phyloP scores from a whole-genome alignment of 2,329 filamentous ascomycete species.

The Cladosporium sphaerospermum region DNA sequence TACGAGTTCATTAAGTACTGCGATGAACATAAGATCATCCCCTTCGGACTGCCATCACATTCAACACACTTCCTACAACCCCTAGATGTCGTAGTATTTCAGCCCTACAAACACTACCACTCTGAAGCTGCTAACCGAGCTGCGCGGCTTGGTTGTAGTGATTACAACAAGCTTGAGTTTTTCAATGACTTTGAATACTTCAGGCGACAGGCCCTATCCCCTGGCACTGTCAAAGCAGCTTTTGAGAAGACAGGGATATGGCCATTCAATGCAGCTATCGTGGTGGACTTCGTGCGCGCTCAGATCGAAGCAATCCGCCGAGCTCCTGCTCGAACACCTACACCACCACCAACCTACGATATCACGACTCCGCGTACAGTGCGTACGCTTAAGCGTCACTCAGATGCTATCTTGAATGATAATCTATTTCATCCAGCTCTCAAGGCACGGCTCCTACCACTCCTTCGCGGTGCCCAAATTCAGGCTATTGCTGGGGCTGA shows the following conservation, averaged over 20 bases:
- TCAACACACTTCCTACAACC: slow-evolving; percentile 11
- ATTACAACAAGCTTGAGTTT: slow-evolving; percentile 14
- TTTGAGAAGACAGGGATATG: slow-evolving; percentile 12
- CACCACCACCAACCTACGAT: background rate
- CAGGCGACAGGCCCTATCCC: slow-evolving; percentile 4
- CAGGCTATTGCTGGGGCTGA: background rate
- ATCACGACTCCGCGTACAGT: background rate
- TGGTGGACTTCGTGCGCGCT: background rate
- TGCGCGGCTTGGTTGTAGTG: slow-evolving; percentile 10
- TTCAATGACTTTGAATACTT: background rate
- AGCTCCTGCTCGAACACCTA: background rate
- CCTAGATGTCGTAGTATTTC: slow-evolving; percentile 16
- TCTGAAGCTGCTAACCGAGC: slow-evolving; percentile 13
- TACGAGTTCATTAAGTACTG: slow-evolving; percentile 11
- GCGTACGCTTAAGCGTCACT: background rate
- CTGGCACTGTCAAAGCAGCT: slow-evolving; percentile 10
- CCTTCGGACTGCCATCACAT: slow-evolving; percentile 11
- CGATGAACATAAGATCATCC: slow-evolving; percentile 8
- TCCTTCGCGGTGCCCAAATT: background rate
- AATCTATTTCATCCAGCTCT: background rate
- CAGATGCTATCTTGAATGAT: background rate
- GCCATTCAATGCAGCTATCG: background rate
- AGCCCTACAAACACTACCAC: slow-evolving; percentile 19
- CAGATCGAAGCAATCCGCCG: background rate
- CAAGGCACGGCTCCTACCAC: background rate